These are phyloP conservation scores for Yarrowia sp. DNA, from an alignment of 805 yeast genomes.

Conservation along the genomic window DNA sequence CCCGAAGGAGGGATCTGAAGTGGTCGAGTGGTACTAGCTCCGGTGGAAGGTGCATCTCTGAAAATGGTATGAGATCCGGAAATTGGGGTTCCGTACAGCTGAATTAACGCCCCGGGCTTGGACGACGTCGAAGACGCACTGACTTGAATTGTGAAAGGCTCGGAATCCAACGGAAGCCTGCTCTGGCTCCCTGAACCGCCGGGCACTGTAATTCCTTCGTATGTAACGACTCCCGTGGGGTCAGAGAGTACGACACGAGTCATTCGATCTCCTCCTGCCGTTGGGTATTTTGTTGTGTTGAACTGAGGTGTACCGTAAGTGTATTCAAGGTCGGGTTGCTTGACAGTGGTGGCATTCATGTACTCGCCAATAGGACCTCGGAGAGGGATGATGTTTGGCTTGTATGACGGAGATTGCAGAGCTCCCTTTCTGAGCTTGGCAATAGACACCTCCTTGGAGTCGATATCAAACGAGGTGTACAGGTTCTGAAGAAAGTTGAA, in stretches of 20 bases:
- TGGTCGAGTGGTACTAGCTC: neutral
- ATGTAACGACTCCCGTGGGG: conserved; percentile 6
- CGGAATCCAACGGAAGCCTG: neutral
- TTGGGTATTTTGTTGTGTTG: conserved; percentile 2
- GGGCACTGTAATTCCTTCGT: conserved; percentile 13
- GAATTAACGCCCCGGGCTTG: neutral
- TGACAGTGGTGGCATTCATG: neutral
- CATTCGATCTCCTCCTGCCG: neutral
- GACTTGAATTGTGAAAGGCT: neutral
- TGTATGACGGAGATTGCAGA: neutral
- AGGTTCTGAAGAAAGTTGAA: neutral
- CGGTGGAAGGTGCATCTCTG: neutral
- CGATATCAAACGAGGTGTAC: conserved; percentile 6
- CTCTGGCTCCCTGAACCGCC: neutral
- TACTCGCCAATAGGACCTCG: neutral
- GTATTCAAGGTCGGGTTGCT: conserved; percentile 1
- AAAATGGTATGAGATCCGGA: conserved; percentile 3
- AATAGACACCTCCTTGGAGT: neutral
- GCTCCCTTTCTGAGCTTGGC: conserved; percentile 11
- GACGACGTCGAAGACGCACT: conserved; percentile 8
- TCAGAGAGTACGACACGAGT: neutral
- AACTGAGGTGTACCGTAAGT: neutral
- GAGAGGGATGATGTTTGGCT: neutral
- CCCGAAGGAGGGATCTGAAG: conserved; percentile 2
- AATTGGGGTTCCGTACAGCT: neutral